Evolutionary conservation across 2,329 filamentous ascomycete genomes (phyloP).

Genomic region (Pseudogymnoascus sp.): DNA sequence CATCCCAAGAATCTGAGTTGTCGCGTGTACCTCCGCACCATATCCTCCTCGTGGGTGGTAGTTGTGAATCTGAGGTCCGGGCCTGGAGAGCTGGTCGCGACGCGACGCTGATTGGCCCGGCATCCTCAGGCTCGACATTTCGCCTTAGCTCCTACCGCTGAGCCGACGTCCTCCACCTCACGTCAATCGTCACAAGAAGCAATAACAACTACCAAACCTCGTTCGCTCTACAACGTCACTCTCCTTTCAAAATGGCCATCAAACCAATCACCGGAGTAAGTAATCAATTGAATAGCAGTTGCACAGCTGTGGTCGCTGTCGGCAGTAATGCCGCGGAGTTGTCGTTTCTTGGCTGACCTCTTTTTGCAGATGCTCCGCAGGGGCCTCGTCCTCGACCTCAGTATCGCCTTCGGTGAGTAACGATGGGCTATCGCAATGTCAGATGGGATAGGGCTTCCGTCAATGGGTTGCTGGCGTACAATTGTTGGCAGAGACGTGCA

Average conservation of each 20-base stretch:
- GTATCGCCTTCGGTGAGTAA: slow-evolving; percentile 45
- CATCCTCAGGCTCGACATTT: slow-evolving; percentile 10
- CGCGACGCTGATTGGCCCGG: slow-evolving; percentile 10
- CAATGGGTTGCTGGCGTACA: background rate
- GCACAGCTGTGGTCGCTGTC: background rate
- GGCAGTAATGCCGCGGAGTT: background rate
- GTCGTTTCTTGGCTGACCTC: slow-evolving; percentile 23
- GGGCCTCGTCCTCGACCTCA: slow-evolving; percentile 49
- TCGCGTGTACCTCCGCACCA: background rate
- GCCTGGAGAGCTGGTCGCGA: slow-evolving; percentile 9
- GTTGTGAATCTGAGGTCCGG: background rate
- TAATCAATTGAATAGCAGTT: slow-evolving; percentile 11
- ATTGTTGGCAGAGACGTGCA: background rate
- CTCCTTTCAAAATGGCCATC: slow-evolving; percentile 26
- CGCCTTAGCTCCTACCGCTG: slow-evolving; percentile 6
- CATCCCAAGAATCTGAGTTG: background rate
- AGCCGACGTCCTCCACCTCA: slow-evolving; percentile 11
- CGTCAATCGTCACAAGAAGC: slow-evolving; percentile 23
- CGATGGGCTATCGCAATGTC: background rate
- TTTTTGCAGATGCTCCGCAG: slow-evolving; percentile 46
- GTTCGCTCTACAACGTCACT: background rate
- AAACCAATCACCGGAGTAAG: slow-evolving; percentile 32
- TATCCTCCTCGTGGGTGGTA: background rate
- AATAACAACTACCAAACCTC: slow-evolving; percentile 17
- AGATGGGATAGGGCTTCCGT: background rate